These are phyloP conservation scores for Pestalotiopsis fici DNA, from an alignment of 2,329 filamentous ascomycete genomes.

Conservation along the genomic window DNA sequence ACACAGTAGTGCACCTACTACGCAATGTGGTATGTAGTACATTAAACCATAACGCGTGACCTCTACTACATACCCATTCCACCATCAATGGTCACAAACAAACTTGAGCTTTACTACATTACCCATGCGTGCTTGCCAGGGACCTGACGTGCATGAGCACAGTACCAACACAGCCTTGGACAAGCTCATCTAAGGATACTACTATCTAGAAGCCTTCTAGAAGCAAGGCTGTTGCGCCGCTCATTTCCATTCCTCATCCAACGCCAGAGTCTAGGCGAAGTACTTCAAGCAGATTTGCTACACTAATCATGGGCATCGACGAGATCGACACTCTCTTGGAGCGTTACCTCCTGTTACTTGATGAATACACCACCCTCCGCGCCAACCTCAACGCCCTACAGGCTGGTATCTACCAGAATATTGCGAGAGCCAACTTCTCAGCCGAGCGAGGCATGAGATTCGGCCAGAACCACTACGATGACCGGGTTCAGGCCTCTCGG, in stretches of 20 bases:
- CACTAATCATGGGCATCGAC: slow-evolving; percentile 27
- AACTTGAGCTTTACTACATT: neutral
- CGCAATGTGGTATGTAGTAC: no score
- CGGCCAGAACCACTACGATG: slow-evolving; percentile 72
- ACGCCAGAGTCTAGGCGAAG: neutral
- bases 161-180: neutral
- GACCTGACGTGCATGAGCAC: neutral
- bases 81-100: neutral
- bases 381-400: slow-evolving; percentile 54
- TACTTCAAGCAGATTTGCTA: neutral
- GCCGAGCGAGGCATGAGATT: slow-evolving; percentile 65
- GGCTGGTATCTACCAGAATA: slow-evolving; percentile 54
- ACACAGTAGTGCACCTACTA: neutral
- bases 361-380: slow-evolving; percentile 66
- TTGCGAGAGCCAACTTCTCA: slow-evolving; percentile 77
- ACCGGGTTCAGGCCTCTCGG: slow-evolving; percentile 66
- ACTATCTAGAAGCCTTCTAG: neutral
- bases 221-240: neutral
- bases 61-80: no score
- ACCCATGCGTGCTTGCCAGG: neutral
- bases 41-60: no score
- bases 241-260: neutral
- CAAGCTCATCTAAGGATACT: neutral
- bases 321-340: slow-evolving; percentile 64
- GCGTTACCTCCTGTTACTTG: slow-evolving; percentile 65